phyloP scores from a whole-genome alignment of 2,329 filamentous ascomycete species.

The Verruconis gallopava region DNA sequence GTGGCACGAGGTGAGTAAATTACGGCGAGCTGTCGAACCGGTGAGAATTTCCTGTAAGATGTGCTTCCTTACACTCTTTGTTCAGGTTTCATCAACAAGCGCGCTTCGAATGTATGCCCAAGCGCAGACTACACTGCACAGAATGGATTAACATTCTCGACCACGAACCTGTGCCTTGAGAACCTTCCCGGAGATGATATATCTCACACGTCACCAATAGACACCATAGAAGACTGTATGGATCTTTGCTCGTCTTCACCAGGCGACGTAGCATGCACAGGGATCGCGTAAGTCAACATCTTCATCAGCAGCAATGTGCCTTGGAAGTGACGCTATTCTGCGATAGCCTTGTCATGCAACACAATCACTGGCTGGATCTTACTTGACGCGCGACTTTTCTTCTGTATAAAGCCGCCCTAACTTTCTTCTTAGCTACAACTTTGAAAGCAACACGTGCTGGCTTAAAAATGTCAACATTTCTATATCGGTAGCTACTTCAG shows the following conservation, averaged over 20 bases:
- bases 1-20: neutral
- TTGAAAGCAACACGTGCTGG: neutral
- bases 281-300: too few relatives aligned
- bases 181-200: constrained; percentile 4
- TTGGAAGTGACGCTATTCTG: too few relatives aligned
- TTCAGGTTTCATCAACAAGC: neutral
- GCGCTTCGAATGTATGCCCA: neutral
- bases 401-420: too few relatives aligned
- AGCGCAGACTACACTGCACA: neutral
- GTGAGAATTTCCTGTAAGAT: too few relatives aligned
- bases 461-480: neutral
- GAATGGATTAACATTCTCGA: constrained; percentile 1
- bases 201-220: neutral
- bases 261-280: neutral
- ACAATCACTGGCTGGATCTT: too few relatives aligned
- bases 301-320: too few relatives aligned
- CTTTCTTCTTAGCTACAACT: too few relatives aligned
- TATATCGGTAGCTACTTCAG: neutral
- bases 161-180: neutral
- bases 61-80: neutral
- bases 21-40: too few relatives aligned
- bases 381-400: too few relatives aligned
- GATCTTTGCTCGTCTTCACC: constrained; percentile 2
- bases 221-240: neutral
- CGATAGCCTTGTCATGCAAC: too few relatives aligned